Base-by-base conservation (phyloP, 2,329 filamentous ascomycete genomes). In the Ophiocordyceps camponoti-floridani region DNA sequence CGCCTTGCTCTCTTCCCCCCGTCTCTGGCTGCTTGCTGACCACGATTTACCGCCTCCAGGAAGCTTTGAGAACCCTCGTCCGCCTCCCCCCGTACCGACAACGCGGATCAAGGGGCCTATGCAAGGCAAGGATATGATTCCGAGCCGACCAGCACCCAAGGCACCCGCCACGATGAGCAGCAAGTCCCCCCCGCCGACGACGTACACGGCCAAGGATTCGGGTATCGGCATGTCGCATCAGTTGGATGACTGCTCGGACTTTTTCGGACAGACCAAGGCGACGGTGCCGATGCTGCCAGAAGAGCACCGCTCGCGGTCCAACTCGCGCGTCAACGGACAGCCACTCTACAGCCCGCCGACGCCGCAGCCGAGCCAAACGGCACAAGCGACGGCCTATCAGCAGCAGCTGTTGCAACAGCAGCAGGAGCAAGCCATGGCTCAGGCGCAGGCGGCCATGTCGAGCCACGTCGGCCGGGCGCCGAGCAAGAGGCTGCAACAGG, bases 31-130 rank as follows among this genome's bases (percentile, higher is more conserved):
- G 8, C 4, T 4, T 11, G 2, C 26, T 9, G 41, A 28, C 42
- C 28, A n/a, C 23, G 42, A 19, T 27, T 19, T 47, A 33, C 14
- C 13, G 14, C 12, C 13, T 45, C 2, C 38, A 72, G 84, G 85
- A 58, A 96, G 86, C 68, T 98, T 96, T 63, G 91, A 96, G 66
- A 96, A 98, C 58, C 91, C 91, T 43, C 77, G 91, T 57, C 84
- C 89, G 16, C 84, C 91, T 37, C 91, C 91, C 50, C 91, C 89
- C 11, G 84, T 95, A 48, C 88, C 89, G 47, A 61, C 62, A 41
- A 69, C 68, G 43, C 64, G 70, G 47, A 64, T 62, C 47, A 65
- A 62, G 41, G 58, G 65, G 30, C 64, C 67, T 40, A 58, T 62
- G 46, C 45, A 44, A 4, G 47, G 49, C 46, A 73, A 74, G 58